Base-by-base conservation (phyloP, 2,329 filamentous ascomycete genomes). In the Alternaria gaisen region DNA sequence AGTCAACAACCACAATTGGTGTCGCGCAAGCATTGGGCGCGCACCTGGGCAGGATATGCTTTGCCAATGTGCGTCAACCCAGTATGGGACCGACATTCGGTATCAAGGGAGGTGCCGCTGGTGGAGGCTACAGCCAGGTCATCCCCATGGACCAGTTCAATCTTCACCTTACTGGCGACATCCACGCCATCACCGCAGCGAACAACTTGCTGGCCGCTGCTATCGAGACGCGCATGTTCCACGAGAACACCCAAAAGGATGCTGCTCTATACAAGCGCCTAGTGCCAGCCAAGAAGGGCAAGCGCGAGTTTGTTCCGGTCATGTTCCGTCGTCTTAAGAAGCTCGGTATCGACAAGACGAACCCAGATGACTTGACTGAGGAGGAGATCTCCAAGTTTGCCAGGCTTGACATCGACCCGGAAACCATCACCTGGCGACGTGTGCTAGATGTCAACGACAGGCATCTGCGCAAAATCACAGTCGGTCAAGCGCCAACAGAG, bases 121-220 rank as follows among this genome's bases (percentile, higher is more conserved):
- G 95, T 73, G 95, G 95, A 79, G 95, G 95, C 40, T 99, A 98
- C 87, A 97, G 93, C 79, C 95, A 99, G 80, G 95, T 99, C 75
- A 98, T 99, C 72, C 95, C 95, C 60, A 99, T 99, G 95, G 95
- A 99, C 73, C 95, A 99, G 80, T 99, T 99, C 85, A 99, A 99
- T 82, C 84, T 99, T 76, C 95, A 99, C 80, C 83, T 99, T 73
- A 99, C 95, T 56, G 95, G 95, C 73, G 95, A 99, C 78, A 98
- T 99, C 58, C 95, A 99, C 79, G 95, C 95, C 67, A 95, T 99
- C 74, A 93, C 93, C 54, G 94, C 94, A 28, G 95, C 95, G 38
- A 99, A 98, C 86, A 99, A 99, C 81, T 85, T 99, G 59, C 87
- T 99, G 43, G 94, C 95, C 44, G 95, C 95, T 56, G 95, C 95